Conservation (phyloP, 1,139 yeast genomes). For the Candida sp. region DNA sequence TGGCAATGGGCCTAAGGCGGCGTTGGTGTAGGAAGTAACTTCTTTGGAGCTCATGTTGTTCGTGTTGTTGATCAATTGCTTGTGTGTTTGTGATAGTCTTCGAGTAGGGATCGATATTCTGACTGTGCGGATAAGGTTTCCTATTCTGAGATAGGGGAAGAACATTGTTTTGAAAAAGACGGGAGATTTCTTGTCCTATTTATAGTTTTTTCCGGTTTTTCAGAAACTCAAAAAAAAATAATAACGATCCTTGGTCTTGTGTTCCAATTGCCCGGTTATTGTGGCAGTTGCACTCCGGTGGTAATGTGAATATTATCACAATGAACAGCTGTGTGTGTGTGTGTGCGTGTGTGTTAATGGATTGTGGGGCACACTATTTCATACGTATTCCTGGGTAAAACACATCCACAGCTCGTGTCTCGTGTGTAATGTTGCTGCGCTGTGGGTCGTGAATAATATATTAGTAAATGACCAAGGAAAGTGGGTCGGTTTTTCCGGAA, state of each 20-base stretch:
- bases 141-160: no score
- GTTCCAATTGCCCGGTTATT: not conserved
- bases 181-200: conserved; percentile 1
- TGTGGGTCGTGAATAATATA: not conserved
- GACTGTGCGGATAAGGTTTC: not conserved
- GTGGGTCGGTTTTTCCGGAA: not conserved
- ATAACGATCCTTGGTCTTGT: not conserved
- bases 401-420: no score
- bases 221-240: not conserved
- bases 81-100: not conserved
- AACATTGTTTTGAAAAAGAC: no score
- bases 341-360: no score
- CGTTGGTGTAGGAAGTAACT: conserved; percentile 23
- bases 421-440: no score
- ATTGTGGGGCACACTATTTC: no score
- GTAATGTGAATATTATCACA: no score
- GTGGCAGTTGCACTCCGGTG: no score
- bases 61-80: not conserved
- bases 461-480: not conserved
- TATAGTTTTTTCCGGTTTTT: not conserved
- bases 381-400: no score
- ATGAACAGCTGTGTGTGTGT: no score
- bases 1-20: conserved; percentile 44
- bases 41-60: conserved; percentile 6
- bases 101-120: not conserved